Evolutionary conservation across 2,329 filamentous ascomycete species (phyloP), one percentile per base, ranked within the genome.

Genomic region (Colletotrichum sp.): DNA sequence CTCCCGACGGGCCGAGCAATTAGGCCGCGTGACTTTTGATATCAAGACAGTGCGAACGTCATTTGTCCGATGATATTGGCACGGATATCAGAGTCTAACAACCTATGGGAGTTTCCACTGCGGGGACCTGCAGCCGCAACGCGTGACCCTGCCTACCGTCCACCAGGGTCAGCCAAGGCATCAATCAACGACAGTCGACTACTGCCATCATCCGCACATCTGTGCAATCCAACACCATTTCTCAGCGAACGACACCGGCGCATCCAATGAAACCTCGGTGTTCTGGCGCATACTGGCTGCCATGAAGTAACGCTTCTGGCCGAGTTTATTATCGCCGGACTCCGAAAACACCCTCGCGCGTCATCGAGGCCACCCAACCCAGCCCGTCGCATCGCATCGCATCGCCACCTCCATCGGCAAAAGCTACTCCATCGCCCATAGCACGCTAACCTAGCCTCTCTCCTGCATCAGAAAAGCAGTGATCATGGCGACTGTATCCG

Each of bases 401-500:
- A 28, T 21, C 55, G 57, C 65, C 57, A 60, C 32, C 36, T 66
- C 49, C 49, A 55, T 69, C 26, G 30, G 30, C 30, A 66, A 44
- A 34, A 34, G 26, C 39, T 63, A 44, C 39, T 67, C 59, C 55
- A 39, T 64, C 28, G 21, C 49, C 62, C 21, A 49, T 36, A 16
- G 6, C 15, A 32, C 32, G 49, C n/a, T 34, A 16, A 44, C 10
- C n/a, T 52, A 39, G 16, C 28, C 26, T 13, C 6, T 13, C 21
- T 24, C 30, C 9, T 55, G 12, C 26, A 26, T 28, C 28, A 5
- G 52, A 12, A 15, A 28, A 32, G 21, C 21, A 36, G 9, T 18
- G n/a, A 52, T 28, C 18, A 78, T 78, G 77, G 77, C 77, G 21
- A 72, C 77, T 8, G 69, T 76, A 34, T 70, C 77, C 24, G 77